Conservation (phyloP, 2,329 filamentous ascomycete genomes). For the Rutstroemia sp. region DNA sequence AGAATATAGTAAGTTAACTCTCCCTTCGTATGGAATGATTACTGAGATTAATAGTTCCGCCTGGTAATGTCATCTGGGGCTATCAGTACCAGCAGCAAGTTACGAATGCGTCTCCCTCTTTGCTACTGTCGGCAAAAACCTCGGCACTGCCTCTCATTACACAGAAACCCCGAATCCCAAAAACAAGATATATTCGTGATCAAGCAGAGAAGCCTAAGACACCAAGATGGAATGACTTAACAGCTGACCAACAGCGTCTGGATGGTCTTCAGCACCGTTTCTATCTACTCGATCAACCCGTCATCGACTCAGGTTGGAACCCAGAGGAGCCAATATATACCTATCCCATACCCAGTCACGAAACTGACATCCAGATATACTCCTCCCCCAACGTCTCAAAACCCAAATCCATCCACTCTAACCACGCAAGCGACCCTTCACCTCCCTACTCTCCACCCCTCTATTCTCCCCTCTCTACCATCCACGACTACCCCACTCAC, state of each 20-base stretch:
- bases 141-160: background rate
- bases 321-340: conserved; percentile 17
- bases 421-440: no score
- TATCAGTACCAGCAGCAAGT: conserved; percentile 1
- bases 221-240: conserved; percentile 15
- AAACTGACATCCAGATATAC: conserved; percentile 1
- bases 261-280: conserved; percentile 18
- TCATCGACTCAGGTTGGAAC: conserved; percentile 22
- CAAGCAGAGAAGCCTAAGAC: conserved; percentile 10
- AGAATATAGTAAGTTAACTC: background rate
- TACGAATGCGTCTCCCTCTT: background rate
- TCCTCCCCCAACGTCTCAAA: no score
- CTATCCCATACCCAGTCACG: background rate
- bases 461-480: no score
- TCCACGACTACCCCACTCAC: no score
- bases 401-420: no score
- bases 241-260: conserved; percentile 14
- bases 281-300: conserved; percentile 18
- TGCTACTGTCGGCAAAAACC: background rate
- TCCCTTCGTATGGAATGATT: background rate
- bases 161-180: conserved; percentile 13
- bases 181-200: conserved; percentile 12
- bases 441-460: no score
- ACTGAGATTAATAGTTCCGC: background rate
- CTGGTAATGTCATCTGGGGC: background rate